These are phyloP conservation scores for Chalaropsis ovoidea DNA, from an alignment of 2,329 filamentous ascomycete genomes.

Conservation along the genomic window DNA sequence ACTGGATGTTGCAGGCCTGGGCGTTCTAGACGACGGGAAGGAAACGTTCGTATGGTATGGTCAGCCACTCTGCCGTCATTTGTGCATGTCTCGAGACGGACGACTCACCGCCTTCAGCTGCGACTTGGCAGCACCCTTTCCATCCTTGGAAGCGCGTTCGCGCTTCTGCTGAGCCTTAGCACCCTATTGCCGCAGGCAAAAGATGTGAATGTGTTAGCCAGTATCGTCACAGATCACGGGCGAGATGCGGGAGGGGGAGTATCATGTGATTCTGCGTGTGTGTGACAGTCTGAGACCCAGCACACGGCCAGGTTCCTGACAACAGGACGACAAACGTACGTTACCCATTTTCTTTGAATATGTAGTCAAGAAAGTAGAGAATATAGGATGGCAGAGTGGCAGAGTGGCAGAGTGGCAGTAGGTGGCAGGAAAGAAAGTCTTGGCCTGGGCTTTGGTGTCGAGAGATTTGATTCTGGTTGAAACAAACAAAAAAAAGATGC, in stretches of 20 bases:
- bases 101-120: slow-evolving; percentile 56
- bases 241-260: neutral
- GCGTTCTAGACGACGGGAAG: slow-evolving; percentile 47
- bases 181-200: slow-evolving; percentile 37
- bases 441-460: neutral
- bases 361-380: neutral
- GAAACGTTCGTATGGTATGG: neutral
- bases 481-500: neutral
- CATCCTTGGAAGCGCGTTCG: slow-evolving; percentile 58
- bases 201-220: neutral
- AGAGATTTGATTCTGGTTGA: neutral
- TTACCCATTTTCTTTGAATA: slow-evolving; percentile 26
- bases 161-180: slow-evolving; percentile 62
- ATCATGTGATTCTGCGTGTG: neutral
- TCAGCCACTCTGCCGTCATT: neutral
- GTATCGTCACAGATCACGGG: neutral
- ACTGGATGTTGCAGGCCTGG: slow-evolving; percentile 66
- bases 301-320: too few relatives aligned
- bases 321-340: slow-evolving; percentile 24
- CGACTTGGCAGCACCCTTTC: slow-evolving; percentile 49
- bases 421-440: too few relatives aligned
- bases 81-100: neutral
- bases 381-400: neutral
- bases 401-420: neutral
- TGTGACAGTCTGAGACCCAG: neutral